Evolutionary conservation across 768 basidiomycete genomes (phyloP), one percentile per base, ranked within the genome.

Genomic region (Strobilomyces echinocephalus): DNA sequence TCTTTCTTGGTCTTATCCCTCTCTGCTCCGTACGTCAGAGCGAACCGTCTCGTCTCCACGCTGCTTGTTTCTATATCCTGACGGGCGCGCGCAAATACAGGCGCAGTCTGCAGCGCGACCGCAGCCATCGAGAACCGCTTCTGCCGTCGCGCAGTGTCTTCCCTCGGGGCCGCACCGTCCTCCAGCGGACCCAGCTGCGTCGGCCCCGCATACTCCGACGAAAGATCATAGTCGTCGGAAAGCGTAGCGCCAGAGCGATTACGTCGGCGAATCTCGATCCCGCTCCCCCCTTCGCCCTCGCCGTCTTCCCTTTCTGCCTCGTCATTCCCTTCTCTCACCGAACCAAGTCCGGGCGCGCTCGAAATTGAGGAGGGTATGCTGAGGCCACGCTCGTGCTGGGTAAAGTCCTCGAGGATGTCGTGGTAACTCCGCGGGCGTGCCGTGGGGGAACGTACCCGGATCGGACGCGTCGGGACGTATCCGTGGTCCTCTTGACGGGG

Each of bases 51-150:
- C 59, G 56, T 65, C 28, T 63, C 61, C 1, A 51, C 57, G 5
- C 9, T 53, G 11, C 46, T 58, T 31, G 50, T 64, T 20, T 57
- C 61, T 15, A 20, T 36, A 41, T 57, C 56, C 47, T 51, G 70
- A 36, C 63, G 59, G 4, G 80, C 79, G 18, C 81, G 77, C 20
- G 85, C 80, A 28, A 83, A 85, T 14, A 91, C 87, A 16, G 79
- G 81, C 30, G 82, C 82, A 30, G 83, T 82, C 58, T 90, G 87
- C 66, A 91, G 58, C 35, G 85, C 87, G 35, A 91, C 74, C n/a
- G 86, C 86, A 43, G 88, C 87, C 46, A 87, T 55, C 46, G 89
- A 90, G 61, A 89, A 89, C 36, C 87, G 79, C 63, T 88, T 87
- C 61, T 74, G 74, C 61, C 81, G 68, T 59, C 84, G 71, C 41